phyloP scores from a whole-genome alignment of 2,329 filamentous ascomycete genomes.

The Neonectria punicea region DNA sequence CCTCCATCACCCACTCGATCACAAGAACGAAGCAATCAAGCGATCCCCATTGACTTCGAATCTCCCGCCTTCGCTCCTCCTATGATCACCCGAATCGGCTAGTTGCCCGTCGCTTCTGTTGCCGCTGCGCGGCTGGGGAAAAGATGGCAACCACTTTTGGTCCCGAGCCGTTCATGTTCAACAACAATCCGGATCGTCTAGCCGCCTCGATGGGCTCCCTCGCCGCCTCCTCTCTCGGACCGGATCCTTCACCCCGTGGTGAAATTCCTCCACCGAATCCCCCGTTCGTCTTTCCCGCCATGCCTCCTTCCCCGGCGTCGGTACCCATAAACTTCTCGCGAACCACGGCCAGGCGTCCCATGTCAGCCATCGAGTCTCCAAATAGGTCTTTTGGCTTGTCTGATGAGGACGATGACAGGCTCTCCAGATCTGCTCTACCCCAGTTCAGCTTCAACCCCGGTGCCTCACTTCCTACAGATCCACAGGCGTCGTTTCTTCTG shows the following conservation, averaged over 20 bases:
- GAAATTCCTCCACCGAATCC: slow-evolving; percentile 66
- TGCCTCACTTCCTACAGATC: slow-evolving; percentile 56
- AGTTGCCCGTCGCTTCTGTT: slow-evolving; percentile 56
- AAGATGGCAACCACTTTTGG: slow-evolving; percentile 56
- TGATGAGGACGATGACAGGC: slow-evolving; percentile 43
- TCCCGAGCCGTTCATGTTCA: slow-evolving; percentile 48
- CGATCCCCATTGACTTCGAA: slow-evolving; percentile 21
- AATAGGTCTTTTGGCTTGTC: slow-evolving; percentile 45
- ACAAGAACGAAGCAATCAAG: slow-evolving; percentile 22
- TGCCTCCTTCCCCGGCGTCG: slow-evolving; percentile 56
- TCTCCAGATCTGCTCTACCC: slow-evolving; percentile 55
- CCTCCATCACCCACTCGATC: slow-evolving; percentile 12
- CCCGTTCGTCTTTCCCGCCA: slow-evolving; percentile 70
- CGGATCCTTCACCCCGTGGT: slow-evolving; percentile 24
- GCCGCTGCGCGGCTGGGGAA: slow-evolving; percentile 61
- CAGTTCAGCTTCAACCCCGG: slow-evolving; percentile 68
- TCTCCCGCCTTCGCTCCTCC: slow-evolving; percentile 31
- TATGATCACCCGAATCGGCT: slow-evolving; percentile 54
- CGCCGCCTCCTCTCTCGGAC: slow-evolving; percentile 29
- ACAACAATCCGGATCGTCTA: slow-evolving; percentile 40
- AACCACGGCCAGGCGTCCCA: slow-evolving; percentile 60
- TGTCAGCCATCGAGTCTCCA: slow-evolving; percentile 62
- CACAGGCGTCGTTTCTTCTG: slow-evolving; percentile 52
- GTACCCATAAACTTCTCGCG: slow-evolving; percentile 61
- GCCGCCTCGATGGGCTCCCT: slow-evolving; percentile 33